A percentile compares a stretch with the other conserved stretches of the same genome.
These are phyloP conservation scores for Colletotrichum godetiae DNA, from an alignment of 2,329 filamentous ascomycete species.

Conservation along the genomic window DNA sequence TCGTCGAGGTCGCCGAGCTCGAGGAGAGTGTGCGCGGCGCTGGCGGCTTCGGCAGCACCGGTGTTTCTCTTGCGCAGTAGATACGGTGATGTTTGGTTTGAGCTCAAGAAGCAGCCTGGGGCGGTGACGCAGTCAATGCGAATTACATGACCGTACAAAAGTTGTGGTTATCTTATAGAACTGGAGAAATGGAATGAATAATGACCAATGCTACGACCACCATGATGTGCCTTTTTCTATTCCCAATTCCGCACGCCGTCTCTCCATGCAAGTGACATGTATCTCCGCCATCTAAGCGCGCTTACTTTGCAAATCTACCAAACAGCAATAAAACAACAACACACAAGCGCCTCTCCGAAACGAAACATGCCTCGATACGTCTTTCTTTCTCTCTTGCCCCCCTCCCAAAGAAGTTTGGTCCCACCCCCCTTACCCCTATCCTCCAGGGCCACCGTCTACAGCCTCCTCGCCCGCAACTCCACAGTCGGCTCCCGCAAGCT, in stretches of 20 bases:
- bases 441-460: slow-evolving; percentile 46
- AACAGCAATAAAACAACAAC: not conserved
- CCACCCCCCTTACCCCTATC: too few relatives aligned
- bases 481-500: slow-evolving; percentile 75
- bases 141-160: not conserved
- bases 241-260: slow-evolving; percentile 5
- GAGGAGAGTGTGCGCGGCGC: slow-evolving; percentile 91
- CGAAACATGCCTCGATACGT: too few relatives aligned
- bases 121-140: too few relatives aligned
- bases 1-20: slow-evolving; percentile 88
- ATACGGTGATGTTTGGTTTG: not conserved
- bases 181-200: slow-evolving; percentile 25
- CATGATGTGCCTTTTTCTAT: slow-evolving; percentile 27
- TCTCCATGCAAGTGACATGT: slow-evolving; percentile 9
- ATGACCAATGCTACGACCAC: slow-evolving; percentile 27
- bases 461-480: slow-evolving; percentile 68
- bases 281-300: not conserved
- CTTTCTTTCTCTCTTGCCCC: too few relatives aligned
- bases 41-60: slow-evolving; percentile 93
- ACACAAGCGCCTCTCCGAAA: too few relatives aligned
- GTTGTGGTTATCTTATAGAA: not conserved
- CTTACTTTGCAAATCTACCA: not conserved
- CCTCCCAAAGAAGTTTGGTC: too few relatives aligned
- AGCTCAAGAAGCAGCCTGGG: not conserved
- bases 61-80: slow-evolving; percentile 47